A percentile compares a stretch with the other conserved stretches of the same genome.
Conservation (phyloP, 306 rosid species). For the Inga leiocalycina region DNA sequence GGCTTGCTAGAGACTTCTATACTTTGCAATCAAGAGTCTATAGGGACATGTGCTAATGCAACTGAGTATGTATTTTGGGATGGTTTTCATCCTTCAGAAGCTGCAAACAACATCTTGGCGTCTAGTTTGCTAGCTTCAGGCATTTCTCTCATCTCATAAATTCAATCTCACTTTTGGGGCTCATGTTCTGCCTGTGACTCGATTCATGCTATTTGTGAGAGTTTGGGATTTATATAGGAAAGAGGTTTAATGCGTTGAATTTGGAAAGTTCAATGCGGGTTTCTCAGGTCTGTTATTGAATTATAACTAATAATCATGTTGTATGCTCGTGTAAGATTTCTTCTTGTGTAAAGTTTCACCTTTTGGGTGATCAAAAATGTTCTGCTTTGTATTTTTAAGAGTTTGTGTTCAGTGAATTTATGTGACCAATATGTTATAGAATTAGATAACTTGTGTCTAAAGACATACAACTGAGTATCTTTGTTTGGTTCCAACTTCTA, state of each 20-base stretch:
- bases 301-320: not conserved
- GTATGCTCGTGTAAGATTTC: not conserved
- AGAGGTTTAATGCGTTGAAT: not conserved
- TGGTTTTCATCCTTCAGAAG: constrained; percentile 70
- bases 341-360: not conserved
- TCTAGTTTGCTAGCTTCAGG: constrained; percentile 45
- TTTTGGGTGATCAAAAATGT: not conserved
- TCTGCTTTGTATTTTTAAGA: not conserved
- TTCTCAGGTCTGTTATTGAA: not conserved
- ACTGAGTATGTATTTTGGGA: constrained; percentile 82
- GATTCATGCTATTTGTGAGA: not conserved
- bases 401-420: not conserved
- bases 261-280: not conserved
- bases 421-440: not conserved
- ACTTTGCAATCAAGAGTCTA: constrained; percentile 55
- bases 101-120: constrained; percentile 55
- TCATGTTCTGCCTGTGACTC: not conserved
- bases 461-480: not conserved
- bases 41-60: constrained; percentile 79
- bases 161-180: not conserved
- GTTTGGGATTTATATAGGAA: not conserved
- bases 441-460: not conserved
- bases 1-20: constrained; percentile 66
- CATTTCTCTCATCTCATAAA: constrained; percentile 51
- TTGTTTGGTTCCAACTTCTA: not conserved